Percentiles rank a stretch among this genome's conserved stretches.
Evolutionary conservation across 257 asterid species (phyloP).

Genomic region (Jasminum sambac): DNA sequence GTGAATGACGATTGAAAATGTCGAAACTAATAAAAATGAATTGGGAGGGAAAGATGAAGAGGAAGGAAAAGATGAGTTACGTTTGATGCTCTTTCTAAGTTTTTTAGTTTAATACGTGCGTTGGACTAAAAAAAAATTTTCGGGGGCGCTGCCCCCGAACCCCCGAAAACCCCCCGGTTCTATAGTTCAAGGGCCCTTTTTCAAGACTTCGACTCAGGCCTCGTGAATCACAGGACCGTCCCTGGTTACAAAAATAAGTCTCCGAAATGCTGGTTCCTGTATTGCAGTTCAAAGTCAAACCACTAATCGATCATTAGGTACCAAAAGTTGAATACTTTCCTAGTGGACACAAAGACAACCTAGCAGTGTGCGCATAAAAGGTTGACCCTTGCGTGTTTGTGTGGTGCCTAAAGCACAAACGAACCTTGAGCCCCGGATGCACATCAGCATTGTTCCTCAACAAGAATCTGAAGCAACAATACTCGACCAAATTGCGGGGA

Average conservation of each 20-base stretch:
- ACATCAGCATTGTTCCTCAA: conserved; percentile 67
- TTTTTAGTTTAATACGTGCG: too few species aligned
- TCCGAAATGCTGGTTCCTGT: conserved; percentile 90
- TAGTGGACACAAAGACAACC: neutral
- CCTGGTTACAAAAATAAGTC: conserved; percentile 65
- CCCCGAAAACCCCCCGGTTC: too few species aligned
- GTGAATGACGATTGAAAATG: too few species aligned
- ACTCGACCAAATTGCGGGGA: conserved; percentile 88
- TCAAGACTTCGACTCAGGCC: too few species aligned
- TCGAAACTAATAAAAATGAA: too few species aligned
- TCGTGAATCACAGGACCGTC: too few species aligned
- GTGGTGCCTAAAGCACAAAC: conserved; percentile 22
- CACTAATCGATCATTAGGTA: conserved; percentile 14
- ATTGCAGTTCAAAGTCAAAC: conserved; percentile 31
- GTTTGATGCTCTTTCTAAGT: too few species aligned
- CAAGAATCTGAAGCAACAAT: conserved; percentile 94
- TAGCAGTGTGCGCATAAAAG: neutral
- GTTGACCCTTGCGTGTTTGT: neutral
- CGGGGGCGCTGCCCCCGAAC: too few species aligned
- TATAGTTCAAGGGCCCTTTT: too few species aligned
- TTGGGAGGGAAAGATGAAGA: too few species aligned
- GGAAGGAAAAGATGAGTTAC: too few species aligned
- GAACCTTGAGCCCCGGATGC: conserved; percentile 92
- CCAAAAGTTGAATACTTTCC: neutral
- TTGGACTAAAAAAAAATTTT: too few species aligned